Base-by-base conservation (phyloP, 495 filamentous ascomycete genomes). In the Penicilliopsis zonata region DNA sequence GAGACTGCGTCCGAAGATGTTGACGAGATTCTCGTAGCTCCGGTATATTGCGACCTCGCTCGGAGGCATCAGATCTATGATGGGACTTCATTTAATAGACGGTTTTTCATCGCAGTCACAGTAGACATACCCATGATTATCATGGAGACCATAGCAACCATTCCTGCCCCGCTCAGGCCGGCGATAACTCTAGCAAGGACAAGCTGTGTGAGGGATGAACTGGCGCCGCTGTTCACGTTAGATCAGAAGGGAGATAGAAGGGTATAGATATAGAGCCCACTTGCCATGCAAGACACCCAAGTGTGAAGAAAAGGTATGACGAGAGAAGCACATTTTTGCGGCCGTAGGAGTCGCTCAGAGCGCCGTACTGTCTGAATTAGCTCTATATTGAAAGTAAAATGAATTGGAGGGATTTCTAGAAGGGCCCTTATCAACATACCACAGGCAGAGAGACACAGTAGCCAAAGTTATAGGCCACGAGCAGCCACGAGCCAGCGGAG, bases 231-330 rank as follows among this genome's bases (percentile, higher is more conserved):
- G 28, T 28, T 28, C 18, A 26, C 2, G 10, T 22, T 35, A 23
- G 26, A 27, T 1, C n/a, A n/a, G 6, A 23, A 23, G 6, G 21
- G 21, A 23, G 21, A 40, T 40, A 17, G 13, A 20, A n/a, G 21
- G 13, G 13, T 3, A 36, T 25, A 28, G 20, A 5, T 32, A 4
- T 13, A 32, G 14, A 16, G 25, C 18, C 24, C 1, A 25, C 54
- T 21, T 46, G 63, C 61, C 54, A 55, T 13, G 50, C 44, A 33
- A 47, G 17, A 37, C 49, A 55, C 22, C 44, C 53, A 27, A 48
- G 10, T 13, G 34, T 37, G 35, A 63, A 63, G 2, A 60, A 26
- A 18, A 37, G 16, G 38, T 59, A 57, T 0, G 50, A 44, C 3
- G 23, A 21, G 9, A 65, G 19, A 16, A 59, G 34, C 4, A 50